phyloP scores from a whole-genome alignment of 805 yeast genomes.

The Hanseniaspora jakobsenii region DNA sequence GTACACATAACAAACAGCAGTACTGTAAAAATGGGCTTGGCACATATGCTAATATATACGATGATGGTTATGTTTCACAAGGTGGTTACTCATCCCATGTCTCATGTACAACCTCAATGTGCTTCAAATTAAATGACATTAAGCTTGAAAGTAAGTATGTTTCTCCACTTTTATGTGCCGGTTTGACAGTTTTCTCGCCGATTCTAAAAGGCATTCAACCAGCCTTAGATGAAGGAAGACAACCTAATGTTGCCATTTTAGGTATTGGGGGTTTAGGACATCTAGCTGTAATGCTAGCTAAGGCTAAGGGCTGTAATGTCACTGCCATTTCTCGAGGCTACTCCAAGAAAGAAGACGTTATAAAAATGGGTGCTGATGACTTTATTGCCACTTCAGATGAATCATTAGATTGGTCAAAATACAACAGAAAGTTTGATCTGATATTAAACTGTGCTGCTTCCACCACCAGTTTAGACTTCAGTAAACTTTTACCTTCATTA shows the following conservation, averaged over 20 bases:
- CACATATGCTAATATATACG: slow-evolving; percentile 32
- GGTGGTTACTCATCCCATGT: slow-evolving; percentile 44
- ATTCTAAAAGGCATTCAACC: slow-evolving; percentile 24
- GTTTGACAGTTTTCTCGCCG: slow-evolving; percentile 44
- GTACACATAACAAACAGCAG: slow-evolving; percentile 30
- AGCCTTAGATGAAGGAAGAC: slow-evolving; percentile 25
- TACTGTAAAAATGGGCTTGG: slow-evolving; percentile 28
- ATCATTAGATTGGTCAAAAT: slow-evolving; percentile 29
- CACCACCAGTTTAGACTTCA: slow-evolving; percentile 38
- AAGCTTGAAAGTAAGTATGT: slow-evolving; percentile 31
- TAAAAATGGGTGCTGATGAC: slow-evolving; percentile 35
- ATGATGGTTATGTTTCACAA: slow-evolving; percentile 26
- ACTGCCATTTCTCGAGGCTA: slow-evolving; percentile 37
- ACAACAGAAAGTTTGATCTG: slow-evolving; percentile 31
- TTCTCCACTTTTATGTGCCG: slow-evolving; percentile 49
- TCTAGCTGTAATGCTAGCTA: slow-evolving; percentile 37
- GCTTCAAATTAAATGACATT: slow-evolving; percentile 38
- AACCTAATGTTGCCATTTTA: slow-evolving; percentile 33
- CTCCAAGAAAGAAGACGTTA: slow-evolving; percentile 34
- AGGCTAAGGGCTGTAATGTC: slow-evolving; percentile 41
- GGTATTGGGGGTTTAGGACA: slow-evolving; percentile 41
- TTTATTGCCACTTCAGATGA: slow-evolving; percentile 39
- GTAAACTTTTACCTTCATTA: slow-evolving; percentile 37
- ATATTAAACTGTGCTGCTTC: slow-evolving; percentile 37
- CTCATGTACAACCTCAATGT: slow-evolving; percentile 35